Evolutionary conservation across 768 basidiomycete species (phyloP), one percentile per base, ranked within the genome.

Genomic region (Trametes meyenii): DNA sequence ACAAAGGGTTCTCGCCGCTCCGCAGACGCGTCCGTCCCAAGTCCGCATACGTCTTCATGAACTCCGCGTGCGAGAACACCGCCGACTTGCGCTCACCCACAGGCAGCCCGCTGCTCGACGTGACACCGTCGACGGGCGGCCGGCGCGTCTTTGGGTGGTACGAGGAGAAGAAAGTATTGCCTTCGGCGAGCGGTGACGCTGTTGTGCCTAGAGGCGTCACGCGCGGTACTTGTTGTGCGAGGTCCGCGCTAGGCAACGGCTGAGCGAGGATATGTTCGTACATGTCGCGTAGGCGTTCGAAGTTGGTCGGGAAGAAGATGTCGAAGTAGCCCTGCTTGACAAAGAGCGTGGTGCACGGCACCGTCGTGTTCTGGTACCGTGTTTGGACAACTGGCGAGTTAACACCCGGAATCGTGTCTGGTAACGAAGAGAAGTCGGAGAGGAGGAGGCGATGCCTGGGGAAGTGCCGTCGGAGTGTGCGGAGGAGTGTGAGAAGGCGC

Each of bases 261-360:
- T 85, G 83, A 39, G 87, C 83, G 61, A 98, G 84, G 57, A 89
- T 82, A 66, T 86, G 80, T 70, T 95, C 91, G 75, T 98, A 98
- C 85, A 96, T 92, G 71, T 96, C 93, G 49, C 91, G 80, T 55
- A 98, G 80, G 21, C 81, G 82, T 54, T 83, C 84, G 65, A 98
- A 98, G 71, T 92, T 79, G 13, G 96, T 98, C 11, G 97, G 97
- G 78, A 99, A 99, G 79, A 99, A 93, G 62, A 98, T 98, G 73
- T 99, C 97, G 74, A 99, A 99, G 77, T 88, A 96, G 8, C 97
- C 97, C 70, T 91, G 96, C 68, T 87, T 88, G 60, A 99, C 97
- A 67, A 96, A 85, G 58, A 97, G 82, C 14, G 92, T 98, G 64
- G 87, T 81, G 69, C 93, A 95, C 4, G 97, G 91, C 1, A 98